These are phyloP conservation scores for Vigna unguiculata DNA, from an alignment of 306 rosid species.

Conservation along the genomic window DNA sequence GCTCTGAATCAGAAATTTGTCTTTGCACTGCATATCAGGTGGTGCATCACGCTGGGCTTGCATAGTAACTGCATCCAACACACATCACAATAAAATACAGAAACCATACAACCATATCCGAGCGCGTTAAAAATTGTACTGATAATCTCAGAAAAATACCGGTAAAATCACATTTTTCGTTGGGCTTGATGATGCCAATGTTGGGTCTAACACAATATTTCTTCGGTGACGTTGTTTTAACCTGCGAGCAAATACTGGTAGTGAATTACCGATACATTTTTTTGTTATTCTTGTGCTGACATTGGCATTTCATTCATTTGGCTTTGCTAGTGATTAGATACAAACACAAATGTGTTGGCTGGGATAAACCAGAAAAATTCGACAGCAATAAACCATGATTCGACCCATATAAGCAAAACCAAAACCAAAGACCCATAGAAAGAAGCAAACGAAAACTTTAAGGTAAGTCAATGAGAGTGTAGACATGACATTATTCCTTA, in stretches of 20 bases:
- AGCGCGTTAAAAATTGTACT: background rate
- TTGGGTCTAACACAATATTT: conserved; percentile 95
- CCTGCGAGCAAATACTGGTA: conserved; percentile 58
- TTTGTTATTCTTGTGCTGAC: background rate
- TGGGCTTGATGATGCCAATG: conserved; percentile 79
- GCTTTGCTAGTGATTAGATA: background rate
- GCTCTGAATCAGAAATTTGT: conserved; percentile 88
- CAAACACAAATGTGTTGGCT: no score
- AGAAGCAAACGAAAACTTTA: no score
- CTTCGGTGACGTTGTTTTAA: conserved; percentile 92
- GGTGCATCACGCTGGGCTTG: conserved; percentile 87
- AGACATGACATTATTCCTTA: no score
- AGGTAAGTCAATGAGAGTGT: no score
- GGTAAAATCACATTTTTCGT: conserved; percentile 70
- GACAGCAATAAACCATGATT: no score
- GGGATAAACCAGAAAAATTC: no score
- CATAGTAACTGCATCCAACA: conserved; percentile 78
- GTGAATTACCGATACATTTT: background rate
- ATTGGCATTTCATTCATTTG: background rate
- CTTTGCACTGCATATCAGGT: conserved; percentile 82
- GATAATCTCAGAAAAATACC: conserved; percentile 55
- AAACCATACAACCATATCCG: background rate
- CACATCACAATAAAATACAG: background rate
- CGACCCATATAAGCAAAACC: no score
- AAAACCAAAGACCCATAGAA: no score